Conservation (phyloP, 2,329 filamentous ascomycete genomes). For the Aspergillus viridinutans region DNA sequence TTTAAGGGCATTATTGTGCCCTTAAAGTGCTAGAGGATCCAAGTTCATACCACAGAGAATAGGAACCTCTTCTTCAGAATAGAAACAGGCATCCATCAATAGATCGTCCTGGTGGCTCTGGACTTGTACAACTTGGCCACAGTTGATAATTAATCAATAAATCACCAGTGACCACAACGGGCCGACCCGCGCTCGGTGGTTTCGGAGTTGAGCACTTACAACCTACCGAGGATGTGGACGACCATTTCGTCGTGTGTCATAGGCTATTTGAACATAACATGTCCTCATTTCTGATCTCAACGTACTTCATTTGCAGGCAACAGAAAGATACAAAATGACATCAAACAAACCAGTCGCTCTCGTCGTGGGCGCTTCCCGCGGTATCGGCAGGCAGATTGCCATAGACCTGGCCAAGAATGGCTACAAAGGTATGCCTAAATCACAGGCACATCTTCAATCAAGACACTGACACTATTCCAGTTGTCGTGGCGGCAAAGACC, state of each 20-base stretch:
- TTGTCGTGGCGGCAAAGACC: conserved; percentile 73
- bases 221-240: conserved; percentile 8
- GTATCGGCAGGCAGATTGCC: conserved; percentile 76
- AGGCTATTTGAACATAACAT: not conserved
- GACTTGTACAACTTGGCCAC: not conserved
- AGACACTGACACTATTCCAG: conserved; percentile 39
- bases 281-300: not conserved
- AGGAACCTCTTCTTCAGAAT: not conserved
- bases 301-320: not conserved
- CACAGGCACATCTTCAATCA: not conserved
- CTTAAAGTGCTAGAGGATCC: not conserved
- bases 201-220: not conserved
- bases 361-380: conserved; percentile 70
- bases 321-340: conserved; percentile 9
- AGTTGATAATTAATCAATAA: not conserved
- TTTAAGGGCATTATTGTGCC: too few species aligned
- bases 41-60: not conserved
- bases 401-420: conserved; percentile 68
- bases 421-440: conserved; percentile 59
- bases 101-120: not conserved
- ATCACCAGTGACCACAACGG: not conserved
- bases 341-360: conserved; percentile 54
- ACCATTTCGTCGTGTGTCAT: not conserved
- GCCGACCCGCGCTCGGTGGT: conserved; percentile 13
- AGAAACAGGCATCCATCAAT: not conserved